phyloP scores from a whole-genome alignment of 352 stramenopile species.

The Blastocystis sp. region DNA sequence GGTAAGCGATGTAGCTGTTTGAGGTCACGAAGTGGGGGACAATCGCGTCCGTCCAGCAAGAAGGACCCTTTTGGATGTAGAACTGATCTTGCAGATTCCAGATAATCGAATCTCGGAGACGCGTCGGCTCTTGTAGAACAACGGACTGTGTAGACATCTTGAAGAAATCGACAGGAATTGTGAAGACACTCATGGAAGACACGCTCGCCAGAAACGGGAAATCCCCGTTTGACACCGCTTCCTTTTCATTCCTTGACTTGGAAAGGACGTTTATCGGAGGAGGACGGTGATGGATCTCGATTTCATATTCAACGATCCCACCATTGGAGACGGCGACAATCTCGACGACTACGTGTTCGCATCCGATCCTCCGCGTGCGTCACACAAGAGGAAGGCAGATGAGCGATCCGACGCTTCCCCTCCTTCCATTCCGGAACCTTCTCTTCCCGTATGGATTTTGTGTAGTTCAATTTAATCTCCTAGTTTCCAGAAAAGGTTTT shows the following conservation, averaged over 20 bases:
- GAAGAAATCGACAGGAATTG: neutral
- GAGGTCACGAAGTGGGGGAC: slow-evolving; percentile 78
- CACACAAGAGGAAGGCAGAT: neutral
- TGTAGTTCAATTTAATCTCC: neutral
- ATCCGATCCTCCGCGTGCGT: neutral
- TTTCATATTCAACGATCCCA: neutral
- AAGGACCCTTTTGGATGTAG: slow-evolving; percentile 56
- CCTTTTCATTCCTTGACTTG: no score
- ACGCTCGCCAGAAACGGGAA: no score
- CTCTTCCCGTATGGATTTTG: neutral
- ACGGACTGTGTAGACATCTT: slow-evolving; percentile 75
- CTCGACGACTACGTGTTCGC: neutral
- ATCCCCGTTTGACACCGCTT: neutral
- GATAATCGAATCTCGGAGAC: slow-evolving; percentile 60
- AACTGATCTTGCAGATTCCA: slow-evolving; percentile 50
- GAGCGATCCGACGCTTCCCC: neutral
- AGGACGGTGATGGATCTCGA: neutral
- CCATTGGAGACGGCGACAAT: neutral
- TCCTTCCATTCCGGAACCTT: neutral
- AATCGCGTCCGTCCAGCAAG: slow-evolving; percentile 74
- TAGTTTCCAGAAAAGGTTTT: slow-evolving; percentile 47
- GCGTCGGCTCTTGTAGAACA: slow-evolving; percentile 73
- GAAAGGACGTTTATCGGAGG: no score
- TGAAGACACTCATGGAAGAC: no score
- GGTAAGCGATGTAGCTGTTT: slow-evolving; percentile 77